Conservation (phyloP, 495 filamentous ascomycete genomes). For the Cercophora sp. region DNA sequence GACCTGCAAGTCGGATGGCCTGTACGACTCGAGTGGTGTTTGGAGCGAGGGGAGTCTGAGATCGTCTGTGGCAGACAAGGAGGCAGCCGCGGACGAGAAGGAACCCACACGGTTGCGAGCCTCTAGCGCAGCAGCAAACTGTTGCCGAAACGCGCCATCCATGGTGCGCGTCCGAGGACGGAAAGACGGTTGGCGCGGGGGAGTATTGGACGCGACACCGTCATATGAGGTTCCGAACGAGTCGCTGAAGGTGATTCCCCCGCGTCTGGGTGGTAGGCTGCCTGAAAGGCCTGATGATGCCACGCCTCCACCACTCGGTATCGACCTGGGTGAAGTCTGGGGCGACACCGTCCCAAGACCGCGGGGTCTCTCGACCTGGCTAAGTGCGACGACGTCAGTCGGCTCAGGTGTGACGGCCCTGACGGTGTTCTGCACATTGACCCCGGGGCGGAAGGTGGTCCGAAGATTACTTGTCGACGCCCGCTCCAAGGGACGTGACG, state of each 20-base stretch:
- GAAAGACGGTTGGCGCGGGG: slow-evolving; percentile 32
- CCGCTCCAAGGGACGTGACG: slow-evolving; percentile 20
- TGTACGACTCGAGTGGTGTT: slow-evolving; percentile 36
- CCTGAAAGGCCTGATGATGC: background rate
- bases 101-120: slow-evolving; percentile 49
- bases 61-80: slow-evolving; percentile 39
- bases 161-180: slow-evolving; percentile 51
- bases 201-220: slow-evolving; percentile 34
- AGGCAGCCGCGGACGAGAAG: slow-evolving; percentile 50
- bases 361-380: slow-evolving; percentile 25
- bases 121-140: slow-evolving; percentile 34
- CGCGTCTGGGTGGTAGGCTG: slow-evolving; percentile 32
- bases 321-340: slow-evolving; percentile 43
- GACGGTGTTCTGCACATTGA: slow-evolving; percentile 34
- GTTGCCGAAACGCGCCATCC: slow-evolving; percentile 47
- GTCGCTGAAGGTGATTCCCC: slow-evolving; percentile 52
- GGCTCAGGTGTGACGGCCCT: slow-evolving; percentile 54
- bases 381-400: slow-evolving; percentile 28
- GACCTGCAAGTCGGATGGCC: slow-evolving; percentile 34
- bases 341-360: slow-evolving; percentile 33
- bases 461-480: slow-evolving; percentile 25
- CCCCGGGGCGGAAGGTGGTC: slow-evolving; percentile 19
- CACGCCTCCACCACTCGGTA: slow-evolving; percentile 26
- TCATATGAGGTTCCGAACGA: slow-evolving; percentile 40
- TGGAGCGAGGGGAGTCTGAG: slow-evolving; percentile 27